phyloP scores from a whole-genome alignment of 1,139 yeast genomes.

The Candida sanyaensis region DNA sequence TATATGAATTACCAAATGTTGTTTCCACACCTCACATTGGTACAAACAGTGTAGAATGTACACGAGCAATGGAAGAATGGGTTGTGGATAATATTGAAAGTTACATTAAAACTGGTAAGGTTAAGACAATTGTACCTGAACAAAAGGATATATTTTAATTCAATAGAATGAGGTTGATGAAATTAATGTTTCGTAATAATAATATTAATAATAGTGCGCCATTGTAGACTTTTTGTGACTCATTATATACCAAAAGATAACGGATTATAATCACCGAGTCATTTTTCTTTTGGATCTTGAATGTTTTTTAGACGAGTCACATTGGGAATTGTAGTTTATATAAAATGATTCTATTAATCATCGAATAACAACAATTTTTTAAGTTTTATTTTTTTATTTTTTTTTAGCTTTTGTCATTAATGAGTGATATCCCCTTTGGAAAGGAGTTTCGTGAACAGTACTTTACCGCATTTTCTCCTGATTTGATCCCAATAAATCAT shows the following conservation, averaged over 20 bases:
- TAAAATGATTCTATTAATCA: too few species aligned
- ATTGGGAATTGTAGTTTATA: too few species aligned
- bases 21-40: slow-evolving; percentile 85
- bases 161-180: not conserved
- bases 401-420: not conserved
- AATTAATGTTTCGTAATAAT: too few species aligned
- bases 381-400: too few species aligned
- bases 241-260: too few species aligned
- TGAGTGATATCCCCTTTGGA: not conserved
- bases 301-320: too few species aligned
- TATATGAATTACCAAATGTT: slow-evolving; percentile 55
- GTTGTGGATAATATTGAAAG: slow-evolving; percentile 46
- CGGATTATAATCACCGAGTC: too few species aligned
- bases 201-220: too few species aligned
- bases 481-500: not conserved
- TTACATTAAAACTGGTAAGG: slow-evolving; percentile 56
- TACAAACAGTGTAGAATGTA: slow-evolving; percentile 63
- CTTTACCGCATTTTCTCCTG: not conserved
- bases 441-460: not conserved
- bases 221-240: too few species aligned
- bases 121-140: slow-evolving; percentile 67
- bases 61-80: slow-evolving; percentile 55
- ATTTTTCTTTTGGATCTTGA: too few species aligned
- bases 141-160: slow-evolving; percentile 24
- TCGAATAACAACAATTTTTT: too few species aligned